phyloP scores from a whole-genome alignment of 1,284 basidiomycete genomes.

The Boletus smithii region DNA sequence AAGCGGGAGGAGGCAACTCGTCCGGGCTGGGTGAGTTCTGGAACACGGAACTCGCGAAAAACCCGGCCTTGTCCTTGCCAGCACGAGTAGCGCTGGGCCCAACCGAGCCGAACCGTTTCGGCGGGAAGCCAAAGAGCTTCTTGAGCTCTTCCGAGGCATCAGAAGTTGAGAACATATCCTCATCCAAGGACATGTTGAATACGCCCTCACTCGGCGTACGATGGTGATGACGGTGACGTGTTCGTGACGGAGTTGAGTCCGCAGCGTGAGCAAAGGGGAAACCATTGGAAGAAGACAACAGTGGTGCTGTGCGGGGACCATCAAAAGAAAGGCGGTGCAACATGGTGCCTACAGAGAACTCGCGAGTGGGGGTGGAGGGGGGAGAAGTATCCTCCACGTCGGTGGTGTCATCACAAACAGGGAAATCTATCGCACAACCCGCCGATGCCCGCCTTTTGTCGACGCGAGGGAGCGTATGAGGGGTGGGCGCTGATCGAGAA shows the following conservation, averaged over 20 bases:
- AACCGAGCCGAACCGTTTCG: constrained; percentile 32
- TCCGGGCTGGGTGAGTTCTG: constrained; percentile 79
- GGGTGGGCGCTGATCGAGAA: constrained; percentile 33
- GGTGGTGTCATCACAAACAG: constrained; percentile 65
- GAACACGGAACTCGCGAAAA: constrained; percentile 73
- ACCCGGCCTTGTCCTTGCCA: constrained; percentile 40
- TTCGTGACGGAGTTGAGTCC: constrained; percentile 34
- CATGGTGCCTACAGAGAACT: constrained; percentile 20
- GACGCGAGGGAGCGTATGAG: constrained; percentile 16
- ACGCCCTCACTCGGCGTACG: constrained; percentile 64
- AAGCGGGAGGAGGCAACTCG: constrained; percentile 64
- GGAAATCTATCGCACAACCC: constrained; percentile 42
- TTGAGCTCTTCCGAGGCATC: constrained; percentile 42
- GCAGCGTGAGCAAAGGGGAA: constrained; percentile 39
- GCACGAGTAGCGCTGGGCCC: constrained; percentile 25
- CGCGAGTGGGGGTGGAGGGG: constrained; percentile 42
- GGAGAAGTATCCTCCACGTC: constrained; percentile 41
- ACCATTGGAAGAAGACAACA: constrained; percentile 34
- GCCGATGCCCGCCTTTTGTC: constrained; percentile 33
- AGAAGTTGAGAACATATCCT: constrained; percentile 48
- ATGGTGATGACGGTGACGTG: constrained; percentile 41
- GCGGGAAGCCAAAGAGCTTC: constrained; percentile 35
- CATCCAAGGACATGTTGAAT: constrained; percentile 67
- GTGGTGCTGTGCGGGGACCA: constrained; percentile 50
- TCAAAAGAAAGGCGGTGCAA: constrained; percentile 38